Evolutionary conservation across 192 early-diverging fungal genomes (phyloP), one percentile per base, ranked within the genome.

Genomic region (Chytriomyces hyalinus): DNA sequence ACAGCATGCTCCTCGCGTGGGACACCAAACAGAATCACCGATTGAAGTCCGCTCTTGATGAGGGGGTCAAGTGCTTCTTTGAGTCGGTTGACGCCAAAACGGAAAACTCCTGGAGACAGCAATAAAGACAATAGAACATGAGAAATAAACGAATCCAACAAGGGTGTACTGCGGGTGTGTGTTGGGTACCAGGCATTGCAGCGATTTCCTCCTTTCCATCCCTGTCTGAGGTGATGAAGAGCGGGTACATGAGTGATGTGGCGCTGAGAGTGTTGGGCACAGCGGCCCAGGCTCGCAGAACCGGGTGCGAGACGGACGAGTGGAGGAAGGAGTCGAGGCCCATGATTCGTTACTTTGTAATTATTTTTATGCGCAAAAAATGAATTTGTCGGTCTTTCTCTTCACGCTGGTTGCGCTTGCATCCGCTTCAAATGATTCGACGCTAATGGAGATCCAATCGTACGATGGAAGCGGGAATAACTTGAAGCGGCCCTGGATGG

Each of bases 21-120:
- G 20, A 99, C 96, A 61, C 97, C 97, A 83, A 99, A 99, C 22
- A 99, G 80, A 77, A 99, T 89, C 50, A 98, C 92, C 0, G 92
- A 87, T 70, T 82, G 84, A 57, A 99, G 88, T 15, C 97, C 97
- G 82, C 97, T 95, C 77, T 86, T 83, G 6, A 96, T 93, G 43
- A 99, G 85, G 65, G 96, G 96, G 5, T 48, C 87, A 66, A 99
- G 86, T 49, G 91, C 79, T 45, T 80, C 91, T 74, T 93, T 86
- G 26, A 99, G 87, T 11, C 89, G 87, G 75, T 93, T 90, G 15
- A 97, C 79, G 69, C 96, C 95, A 82, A 78, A 88, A 50, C 87
- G 84, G 36, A 49, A 45, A 17, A 77, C 66, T 4, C 66, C 76
- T 36, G 36, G 36, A 36, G 36, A 36, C 1, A 36, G 36, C 36